Evolutionary conservation across 2,329 filamentous ascomycete species (phyloP).

Genomic region (Chaetomiaceae sp.): DNA sequence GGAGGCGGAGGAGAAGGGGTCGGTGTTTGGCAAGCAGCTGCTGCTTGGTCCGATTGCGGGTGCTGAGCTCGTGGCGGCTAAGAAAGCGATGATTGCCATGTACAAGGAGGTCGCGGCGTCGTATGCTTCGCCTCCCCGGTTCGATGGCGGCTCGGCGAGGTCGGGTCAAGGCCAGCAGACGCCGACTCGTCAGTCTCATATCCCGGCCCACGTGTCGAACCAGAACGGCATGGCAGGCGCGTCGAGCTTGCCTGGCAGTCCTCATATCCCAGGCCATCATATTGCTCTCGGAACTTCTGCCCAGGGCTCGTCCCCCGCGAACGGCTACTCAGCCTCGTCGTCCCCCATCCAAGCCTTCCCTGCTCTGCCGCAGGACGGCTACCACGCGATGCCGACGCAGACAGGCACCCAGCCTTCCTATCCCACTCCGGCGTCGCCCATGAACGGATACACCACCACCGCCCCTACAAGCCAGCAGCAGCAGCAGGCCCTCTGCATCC

Average conservation of each 20-base stretch:
- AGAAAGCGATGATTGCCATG: conserved; percentile 1
- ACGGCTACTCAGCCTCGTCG: neutral
- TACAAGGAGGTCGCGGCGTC: conserved; percentile 2
- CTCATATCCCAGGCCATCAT: neutral
- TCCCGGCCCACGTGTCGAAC: neutral
- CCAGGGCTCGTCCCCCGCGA: neutral
- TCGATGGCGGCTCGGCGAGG: neutral
- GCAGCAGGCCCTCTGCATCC: neutral
- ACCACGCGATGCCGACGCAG: neutral
- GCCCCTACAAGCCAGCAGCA: neutral
- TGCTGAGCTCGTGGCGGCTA: neutral
- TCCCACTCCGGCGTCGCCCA: neutral
- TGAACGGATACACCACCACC: neutral
- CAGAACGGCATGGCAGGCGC: neutral
- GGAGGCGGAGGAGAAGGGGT: conserved; percentile 5
- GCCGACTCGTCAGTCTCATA: neutral
- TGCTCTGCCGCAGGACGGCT: too few relatives aligned
- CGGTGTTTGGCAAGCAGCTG: conserved; percentile 9
- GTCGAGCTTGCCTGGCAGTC: neutral
- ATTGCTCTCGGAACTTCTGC: neutral
- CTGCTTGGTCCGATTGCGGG: conserved; percentile 3
- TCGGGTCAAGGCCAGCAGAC: neutral
- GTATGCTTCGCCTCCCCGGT: conserved; percentile 1
- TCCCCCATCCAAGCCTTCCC: neutral
- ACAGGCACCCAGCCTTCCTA: neutral